These are phyloP conservation scores for Phytophthora ramorum DNA, from an alignment of 352 stramenopile genomes.

Conservation along the genomic window DNA sequence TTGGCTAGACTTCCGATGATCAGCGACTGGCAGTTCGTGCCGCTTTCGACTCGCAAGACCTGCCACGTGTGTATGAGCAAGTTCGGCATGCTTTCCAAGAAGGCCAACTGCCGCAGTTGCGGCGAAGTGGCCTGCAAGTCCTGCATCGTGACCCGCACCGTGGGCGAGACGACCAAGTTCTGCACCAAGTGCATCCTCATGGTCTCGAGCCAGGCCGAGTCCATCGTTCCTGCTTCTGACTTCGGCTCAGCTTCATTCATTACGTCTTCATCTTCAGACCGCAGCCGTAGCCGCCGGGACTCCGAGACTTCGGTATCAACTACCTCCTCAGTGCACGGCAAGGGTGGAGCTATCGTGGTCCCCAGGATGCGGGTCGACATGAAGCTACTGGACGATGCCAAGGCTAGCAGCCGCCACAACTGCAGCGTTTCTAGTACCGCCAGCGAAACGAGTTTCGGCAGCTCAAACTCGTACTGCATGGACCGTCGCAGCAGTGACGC, in stretches of 20 bases:
- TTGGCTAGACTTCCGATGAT: slow-evolving; percentile 54
- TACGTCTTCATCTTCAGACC: slow-evolving; percentile 35
- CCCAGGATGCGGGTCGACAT: slow-evolving; percentile 46
- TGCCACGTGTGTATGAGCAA: slow-evolving; percentile 69
- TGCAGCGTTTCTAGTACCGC: slow-evolving; percentile 49
- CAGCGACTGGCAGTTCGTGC: slow-evolving; percentile 57
- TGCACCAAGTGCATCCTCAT: slow-evolving; percentile 78
- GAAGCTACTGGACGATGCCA: slow-evolving; percentile 48
- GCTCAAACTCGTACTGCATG: slow-evolving; percentile 40
- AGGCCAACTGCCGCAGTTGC: slow-evolving; percentile 75
- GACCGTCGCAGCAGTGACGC: slow-evolving; percentile 39
- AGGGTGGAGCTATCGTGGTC: slow-evolving; percentile 10
- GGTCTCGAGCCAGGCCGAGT: slow-evolving; percentile 50
- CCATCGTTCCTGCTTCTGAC: slow-evolving; percentile 29
- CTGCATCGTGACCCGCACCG: slow-evolving; percentile 64
- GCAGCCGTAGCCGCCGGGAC: slow-evolving; percentile 29
- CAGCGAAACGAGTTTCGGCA: slow-evolving; percentile 56
- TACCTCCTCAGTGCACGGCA: slow-evolving; percentile 30
- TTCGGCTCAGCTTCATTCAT: slow-evolving; percentile 42
- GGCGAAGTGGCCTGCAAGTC: slow-evolving; percentile 83
- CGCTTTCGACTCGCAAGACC: slow-evolving; percentile 53
- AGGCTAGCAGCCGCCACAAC: slow-evolving; percentile 26
- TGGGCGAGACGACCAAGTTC: slow-evolving; percentile 67
- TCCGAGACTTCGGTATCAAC: slow-evolving; percentile 38
- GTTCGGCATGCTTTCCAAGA: slow-evolving; percentile 80